phyloP scores from a whole-genome alignment of 306 rosid genomes.

The Prunus armeniaca region DNA sequence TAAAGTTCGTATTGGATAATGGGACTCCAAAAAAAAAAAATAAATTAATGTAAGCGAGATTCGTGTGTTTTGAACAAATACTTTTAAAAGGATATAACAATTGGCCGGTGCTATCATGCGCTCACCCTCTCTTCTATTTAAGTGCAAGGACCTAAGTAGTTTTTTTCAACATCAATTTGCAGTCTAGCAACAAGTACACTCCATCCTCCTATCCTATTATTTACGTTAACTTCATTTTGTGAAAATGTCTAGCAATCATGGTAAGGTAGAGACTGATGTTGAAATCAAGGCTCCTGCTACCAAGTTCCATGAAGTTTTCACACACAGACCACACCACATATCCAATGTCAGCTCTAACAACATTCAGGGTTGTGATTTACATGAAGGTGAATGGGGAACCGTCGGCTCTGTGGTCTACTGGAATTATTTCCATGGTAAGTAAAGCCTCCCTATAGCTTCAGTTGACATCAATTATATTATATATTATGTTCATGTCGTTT shows the following conservation, averaged over 20 bases:
- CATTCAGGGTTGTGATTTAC: neutral
- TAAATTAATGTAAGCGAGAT: too few relatives aligned
- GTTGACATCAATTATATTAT: neutral
- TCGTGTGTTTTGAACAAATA: too few relatives aligned
- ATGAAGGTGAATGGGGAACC: slow-evolving; percentile 22
- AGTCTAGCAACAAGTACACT: neutral
- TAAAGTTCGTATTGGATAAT: too few relatives aligned
- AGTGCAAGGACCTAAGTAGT: neutral
- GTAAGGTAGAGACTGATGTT: slow-evolving; percentile 8
- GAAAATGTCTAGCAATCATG: slow-evolving; percentile 1
- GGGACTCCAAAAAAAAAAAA: too few relatives aligned
- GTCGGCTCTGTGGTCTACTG: slow-evolving; percentile 18
- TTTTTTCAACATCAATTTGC: neutral
- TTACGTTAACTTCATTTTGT: neutral
- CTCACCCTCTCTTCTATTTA: neutral
- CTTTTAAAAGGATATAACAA: too few relatives aligned
- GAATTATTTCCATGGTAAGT: slow-evolving; percentile 25
- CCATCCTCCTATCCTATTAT: neutral
- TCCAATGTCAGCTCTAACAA: neutral
- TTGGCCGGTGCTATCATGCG: too few relatives aligned
- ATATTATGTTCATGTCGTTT: neutral
- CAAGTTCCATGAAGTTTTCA: slow-evolving; percentile 13
- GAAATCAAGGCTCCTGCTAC: slow-evolving; percentile 17
- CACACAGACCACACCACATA: slow-evolving; percentile 16
- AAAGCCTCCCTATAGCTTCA: neutral